Evolutionary conservation across 768 basidiomycete species (phyloP), one percentile per base, ranked within the genome.

Genomic region (Rhodotorula babjevae): DNA sequence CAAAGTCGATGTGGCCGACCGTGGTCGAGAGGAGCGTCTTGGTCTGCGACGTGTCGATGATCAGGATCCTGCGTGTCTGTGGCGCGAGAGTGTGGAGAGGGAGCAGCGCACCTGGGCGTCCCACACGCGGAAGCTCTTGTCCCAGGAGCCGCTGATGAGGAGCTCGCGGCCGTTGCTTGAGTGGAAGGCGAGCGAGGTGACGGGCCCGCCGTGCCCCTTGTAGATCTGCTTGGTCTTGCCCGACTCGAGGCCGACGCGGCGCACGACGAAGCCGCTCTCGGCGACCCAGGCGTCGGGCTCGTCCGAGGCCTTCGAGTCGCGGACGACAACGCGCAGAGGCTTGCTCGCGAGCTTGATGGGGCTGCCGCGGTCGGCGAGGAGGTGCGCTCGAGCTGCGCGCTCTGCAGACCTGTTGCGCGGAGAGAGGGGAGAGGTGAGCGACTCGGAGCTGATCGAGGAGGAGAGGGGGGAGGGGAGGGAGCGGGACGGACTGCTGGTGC

Each of bases 71-170:
- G 31, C 0, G 16, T 25, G 16, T 52, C 15, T 29, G 19, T 25
- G 14, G 56, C n/a, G 0, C 19, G 16, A 23, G 0, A 31, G 29
- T 16, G 4, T 27, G 27, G 47, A 18, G 21, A 57, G 10, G 15
- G 23, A 29, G 69, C 40, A 73, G 44, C 74, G 11, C 76, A 94
- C 95, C 74, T 86, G 80, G 18, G 85, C 86, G 78, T 94, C 84
- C 94, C 94, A 98, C 12, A 94, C 68, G 80, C 87, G 89, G 81
- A 99, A 91, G 0, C 88, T 88, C 92, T 97, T 88, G 80, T 99
- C 96, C 96, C 96, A 99, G 59, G 93, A 93, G 31, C 91, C 93
- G 57, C 91, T 92, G 73, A 98, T 85, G 50, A 99, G 82, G 15
- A 90, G 80, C 72, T 84, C 83, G 21, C 79, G 81, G n/a, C 83